Conservation (phyloP, 768 basidiomycete species). For the Pluteus cervinus region DNA sequence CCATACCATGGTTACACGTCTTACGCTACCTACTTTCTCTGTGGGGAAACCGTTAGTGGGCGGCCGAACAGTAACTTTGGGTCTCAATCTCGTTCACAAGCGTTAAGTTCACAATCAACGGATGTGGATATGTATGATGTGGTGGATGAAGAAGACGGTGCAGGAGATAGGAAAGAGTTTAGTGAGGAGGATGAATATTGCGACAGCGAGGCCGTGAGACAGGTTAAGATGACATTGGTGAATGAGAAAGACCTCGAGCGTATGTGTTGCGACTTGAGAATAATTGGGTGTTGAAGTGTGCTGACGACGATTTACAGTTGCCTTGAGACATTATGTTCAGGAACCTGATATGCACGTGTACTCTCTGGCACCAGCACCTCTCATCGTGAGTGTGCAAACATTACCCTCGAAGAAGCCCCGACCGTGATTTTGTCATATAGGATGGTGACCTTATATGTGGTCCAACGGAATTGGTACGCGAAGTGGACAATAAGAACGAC, state of each 20-base stretch:
- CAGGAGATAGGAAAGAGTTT: neutral
- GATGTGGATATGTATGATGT: conserved; percentile 26
- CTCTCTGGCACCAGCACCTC: conserved; percentile 58
- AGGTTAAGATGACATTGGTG: conserved; percentile 50
- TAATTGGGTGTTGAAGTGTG: neutral
- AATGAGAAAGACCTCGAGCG: conserved; percentile 62
- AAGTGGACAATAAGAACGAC: conserved; percentile 36
- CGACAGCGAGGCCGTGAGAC: conserved; percentile 38
- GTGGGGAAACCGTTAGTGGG: conserved; percentile 59
- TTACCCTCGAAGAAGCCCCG: conserved; percentile 4
- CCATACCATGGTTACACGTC: conserved; percentile 33
- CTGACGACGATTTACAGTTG: conserved; percentile 30
- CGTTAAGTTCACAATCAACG: too few relatives aligned
- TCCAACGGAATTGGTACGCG: conserved; percentile 31
- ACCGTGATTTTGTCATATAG: conserved; percentile 17
- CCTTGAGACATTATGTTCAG: conserved; percentile 44
- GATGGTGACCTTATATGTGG: conserved; percentile 40
- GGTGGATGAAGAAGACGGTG: conserved; percentile 5
- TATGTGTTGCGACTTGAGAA: conserved; percentile 30
- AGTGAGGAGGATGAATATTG: conserved; percentile 13
- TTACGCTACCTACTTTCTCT: conserved; percentile 68
- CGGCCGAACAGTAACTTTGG: too few relatives aligned
- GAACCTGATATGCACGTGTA: conserved; percentile 63
- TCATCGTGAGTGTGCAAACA: conserved; percentile 43
- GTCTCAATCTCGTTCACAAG: conserved; percentile 10